These are phyloP conservation scores for Globisporangium emineosum DNA, from an alignment of 352 stramenopile species.

Conservation along the genomic window DNA sequence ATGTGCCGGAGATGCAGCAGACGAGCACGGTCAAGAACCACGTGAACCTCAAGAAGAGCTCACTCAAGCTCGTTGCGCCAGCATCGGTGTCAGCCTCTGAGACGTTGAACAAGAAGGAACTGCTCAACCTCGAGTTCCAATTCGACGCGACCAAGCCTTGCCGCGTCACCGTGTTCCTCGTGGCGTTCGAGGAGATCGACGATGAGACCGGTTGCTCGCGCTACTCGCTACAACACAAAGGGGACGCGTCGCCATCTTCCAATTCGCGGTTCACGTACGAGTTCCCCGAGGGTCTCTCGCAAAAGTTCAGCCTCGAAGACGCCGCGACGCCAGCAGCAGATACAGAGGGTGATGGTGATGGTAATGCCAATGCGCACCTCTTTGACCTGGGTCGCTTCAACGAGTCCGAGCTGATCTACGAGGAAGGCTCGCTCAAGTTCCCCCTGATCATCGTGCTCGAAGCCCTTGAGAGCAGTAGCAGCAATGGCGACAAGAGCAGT, in stretches of 20 bases:
- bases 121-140: constrained; percentile 54
- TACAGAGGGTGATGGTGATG: constrained; percentile 11
- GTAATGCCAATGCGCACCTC: constrained; percentile 17
- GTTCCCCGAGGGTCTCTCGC: constrained; percentile 47
- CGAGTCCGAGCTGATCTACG: constrained; percentile 42
- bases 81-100: neutral
- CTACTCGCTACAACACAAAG: constrained; percentile 46
- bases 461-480: constrained; percentile 27
- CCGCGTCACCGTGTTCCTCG: constrained; percentile 57
- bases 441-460: constrained; percentile 72
- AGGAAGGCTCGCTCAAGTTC: constrained; percentile 39
- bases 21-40: constrained; percentile 82
- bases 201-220: constrained; percentile 57
- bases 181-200: constrained; percentile 67
- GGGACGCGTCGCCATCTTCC: constrained; percentile 20
- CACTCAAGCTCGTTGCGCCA: constrained; percentile 46
- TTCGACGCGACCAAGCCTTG: constrained; percentile 81
- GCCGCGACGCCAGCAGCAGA: constrained; percentile 4
- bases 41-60: constrained; percentile 82
- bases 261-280: constrained; percentile 29
- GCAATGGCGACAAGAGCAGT: neutral
- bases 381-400: constrained; percentile 46
- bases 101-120: constrained; percentile 19
- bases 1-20: constrained; percentile 80
- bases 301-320: constrained; percentile 44